A percentile compares a stretch with the other conserved stretches of the same genome.
Conservation (phyloP, 257 asterid species). For the Gynochthodes officinalis region DNA sequence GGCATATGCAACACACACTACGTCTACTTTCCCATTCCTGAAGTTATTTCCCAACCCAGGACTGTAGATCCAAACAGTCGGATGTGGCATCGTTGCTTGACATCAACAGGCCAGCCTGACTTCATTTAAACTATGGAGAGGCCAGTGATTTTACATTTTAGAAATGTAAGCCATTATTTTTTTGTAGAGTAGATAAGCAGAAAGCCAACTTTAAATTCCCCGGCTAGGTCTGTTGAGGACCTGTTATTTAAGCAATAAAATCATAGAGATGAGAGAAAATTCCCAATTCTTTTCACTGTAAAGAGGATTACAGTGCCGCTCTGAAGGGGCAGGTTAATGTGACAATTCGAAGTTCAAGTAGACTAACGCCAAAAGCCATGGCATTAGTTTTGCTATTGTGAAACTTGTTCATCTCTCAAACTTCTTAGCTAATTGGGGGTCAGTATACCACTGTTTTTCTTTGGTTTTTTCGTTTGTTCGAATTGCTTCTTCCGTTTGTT, state of each 20-base stretch:
- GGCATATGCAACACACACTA: conserved; percentile 95
- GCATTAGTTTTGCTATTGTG: neutral
- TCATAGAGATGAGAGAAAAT: neutral
- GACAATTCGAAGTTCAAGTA: neutral
- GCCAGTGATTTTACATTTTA: conserved; percentile 16
- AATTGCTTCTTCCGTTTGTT: too few relatives aligned
- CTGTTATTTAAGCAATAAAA: conserved; percentile 24
- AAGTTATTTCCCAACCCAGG: conserved; percentile 73
- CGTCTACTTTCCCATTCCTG: conserved; percentile 85
- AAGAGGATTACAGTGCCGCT: conserved; percentile 26
- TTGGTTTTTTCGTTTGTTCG: neutral
- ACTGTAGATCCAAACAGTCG: conserved; percentile 83
- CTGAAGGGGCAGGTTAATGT: conserved; percentile 17
- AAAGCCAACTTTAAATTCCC: conserved; percentile 17
- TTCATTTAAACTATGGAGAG: conserved; percentile 38
- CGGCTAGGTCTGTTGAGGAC: conserved; percentile 8
- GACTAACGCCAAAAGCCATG: neutral
- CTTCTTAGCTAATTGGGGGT: conserved; percentile 3
- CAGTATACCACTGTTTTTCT: neutral
- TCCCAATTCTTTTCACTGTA: conserved; percentile 22
- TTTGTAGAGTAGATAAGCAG: conserved; percentile 24
- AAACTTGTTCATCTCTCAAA: neutral
- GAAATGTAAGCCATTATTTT: conserved; percentile 5
- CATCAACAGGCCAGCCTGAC: conserved; percentile 97
- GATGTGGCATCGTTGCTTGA: conserved; percentile 99